A percentile compares a stretch with the other conserved stretches of the same genome.
These are phyloP conservation scores for Acanthamoeba lenticulata DNA, from an alignment of 208 protist genomes.

Conservation along the genomic window DNA sequence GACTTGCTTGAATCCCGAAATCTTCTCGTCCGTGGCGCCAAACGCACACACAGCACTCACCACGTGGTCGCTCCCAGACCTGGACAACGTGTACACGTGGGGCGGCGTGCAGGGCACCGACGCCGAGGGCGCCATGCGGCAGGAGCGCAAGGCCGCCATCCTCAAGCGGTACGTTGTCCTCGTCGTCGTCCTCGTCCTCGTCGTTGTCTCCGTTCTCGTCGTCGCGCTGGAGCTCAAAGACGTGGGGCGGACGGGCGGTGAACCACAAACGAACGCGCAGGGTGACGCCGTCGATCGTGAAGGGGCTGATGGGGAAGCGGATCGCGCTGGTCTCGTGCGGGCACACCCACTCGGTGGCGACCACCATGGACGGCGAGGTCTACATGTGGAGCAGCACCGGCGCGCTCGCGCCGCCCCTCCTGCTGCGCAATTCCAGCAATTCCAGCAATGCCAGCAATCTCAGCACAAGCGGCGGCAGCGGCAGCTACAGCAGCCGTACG, in stretches of 20 bases:
- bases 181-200: neutral
- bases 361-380: conserved; percentile 30
- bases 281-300: neutral
- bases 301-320: conserved; percentile 16
- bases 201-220: no score
- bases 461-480: no score
- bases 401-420: neutral
- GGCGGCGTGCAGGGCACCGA: neutral
- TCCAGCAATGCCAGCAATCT: neutral
- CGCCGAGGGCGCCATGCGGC: neutral
- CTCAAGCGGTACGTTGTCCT: neutral
- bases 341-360: neutral
- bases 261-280: neutral
- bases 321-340: neutral
- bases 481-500: no score
- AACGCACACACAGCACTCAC: neutral
- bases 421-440: neutral
- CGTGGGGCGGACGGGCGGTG: no score
- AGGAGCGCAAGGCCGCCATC: neutral
- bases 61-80: neutral
- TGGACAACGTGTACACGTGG: conserved; percentile 54
- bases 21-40: neutral
- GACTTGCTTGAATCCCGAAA: neutral
- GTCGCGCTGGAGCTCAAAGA: no score
- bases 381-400: neutral